A percentile compares a stretch with the other conserved stretches of the same genome.
Conservation (phyloP, 306 rosid genomes). For the Astragalus membranaceus region DNA sequence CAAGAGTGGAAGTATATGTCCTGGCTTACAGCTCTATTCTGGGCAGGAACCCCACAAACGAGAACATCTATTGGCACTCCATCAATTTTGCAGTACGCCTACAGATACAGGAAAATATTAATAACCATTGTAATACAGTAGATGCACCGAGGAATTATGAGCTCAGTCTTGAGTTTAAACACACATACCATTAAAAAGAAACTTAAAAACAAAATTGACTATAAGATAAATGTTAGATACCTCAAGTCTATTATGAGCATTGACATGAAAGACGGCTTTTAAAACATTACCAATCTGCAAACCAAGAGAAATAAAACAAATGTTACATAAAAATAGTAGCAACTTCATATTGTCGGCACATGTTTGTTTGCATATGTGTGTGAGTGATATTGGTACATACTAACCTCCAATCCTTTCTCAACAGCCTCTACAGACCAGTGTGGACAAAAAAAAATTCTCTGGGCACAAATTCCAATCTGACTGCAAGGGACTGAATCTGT, state of each 20-base stretch:
- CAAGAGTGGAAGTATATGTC: background rate
- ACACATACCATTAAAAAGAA: background rate
- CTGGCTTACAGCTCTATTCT: slow-evolving; percentile 92
- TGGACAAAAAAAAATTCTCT: slow-evolving; percentile 43
- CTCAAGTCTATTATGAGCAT: slow-evolving; percentile 80
- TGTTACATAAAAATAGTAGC: background rate
- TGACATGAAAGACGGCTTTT: slow-evolving; percentile 70
- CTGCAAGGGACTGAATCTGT: slow-evolving; percentile 26
- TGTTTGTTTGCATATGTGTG: background rate
- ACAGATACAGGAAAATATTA: background rate
- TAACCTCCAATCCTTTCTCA: slow-evolving; percentile 64
- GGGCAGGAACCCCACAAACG: slow-evolving; percentile 56
- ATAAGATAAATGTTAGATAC: slow-evolving; percentile 26
- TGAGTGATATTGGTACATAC: slow-evolving; percentile 10
- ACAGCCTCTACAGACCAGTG: slow-evolving; percentile 66
- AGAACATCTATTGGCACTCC: slow-evolving; percentile 72
- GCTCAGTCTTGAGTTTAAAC: background rate
- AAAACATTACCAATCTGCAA: slow-evolving; percentile 72
- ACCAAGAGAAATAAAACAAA: slow-evolving; percentile 13
- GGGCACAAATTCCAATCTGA: slow-evolving; percentile 22
- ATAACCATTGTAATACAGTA: slow-evolving; percentile 4
- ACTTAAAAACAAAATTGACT: background rate
- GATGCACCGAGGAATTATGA: background rate
- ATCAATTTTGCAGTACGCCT: slow-evolving; percentile 91
- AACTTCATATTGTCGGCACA: background rate